A percentile compares a stretch with the other conserved stretches of the same genome.
Conservation (phyloP, 192 early-diverging fungal species). For the Backusella tarrabulga region DNA sequence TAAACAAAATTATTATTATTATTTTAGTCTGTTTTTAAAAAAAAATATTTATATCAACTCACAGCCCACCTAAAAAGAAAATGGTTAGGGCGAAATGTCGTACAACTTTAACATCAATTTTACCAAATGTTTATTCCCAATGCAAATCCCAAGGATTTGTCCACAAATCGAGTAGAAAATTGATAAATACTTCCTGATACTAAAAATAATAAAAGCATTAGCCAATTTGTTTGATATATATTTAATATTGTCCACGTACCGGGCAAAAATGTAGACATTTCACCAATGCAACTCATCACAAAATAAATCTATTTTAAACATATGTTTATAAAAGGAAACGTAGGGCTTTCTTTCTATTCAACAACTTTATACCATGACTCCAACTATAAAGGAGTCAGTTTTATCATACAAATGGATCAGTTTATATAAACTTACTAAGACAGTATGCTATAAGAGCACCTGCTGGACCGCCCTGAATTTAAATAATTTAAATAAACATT, state of each 20-base stretch:
- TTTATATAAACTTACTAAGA: too few relatives aligned
- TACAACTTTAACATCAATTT: neutral
- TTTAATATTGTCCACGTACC: neutral
- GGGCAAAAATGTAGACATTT: constrained; percentile 82
- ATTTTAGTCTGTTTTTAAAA: too few relatives aligned
- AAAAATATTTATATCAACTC: neutral
- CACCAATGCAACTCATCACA: constrained; percentile 78
- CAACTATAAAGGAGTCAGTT: too few relatives aligned
- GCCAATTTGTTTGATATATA: neutral
- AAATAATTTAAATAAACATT: too few relatives aligned
- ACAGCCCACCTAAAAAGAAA: constrained; percentile 11
- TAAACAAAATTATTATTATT: too few relatives aligned
- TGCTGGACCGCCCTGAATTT: too few relatives aligned
- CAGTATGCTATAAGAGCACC: too few relatives aligned
- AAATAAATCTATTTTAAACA: constrained; percentile 52
- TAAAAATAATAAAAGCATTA: too few relatives aligned
- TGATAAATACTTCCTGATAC: constrained; percentile 74
- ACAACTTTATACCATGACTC: too few relatives aligned
- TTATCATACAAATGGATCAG: too few relatives aligned
- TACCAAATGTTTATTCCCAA: constrained; percentile 70
- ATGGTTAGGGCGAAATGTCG: neutral
- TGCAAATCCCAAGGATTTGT: constrained; percentile 69
- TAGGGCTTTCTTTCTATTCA: too few relatives aligned
- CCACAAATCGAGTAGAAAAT: constrained; percentile 71
- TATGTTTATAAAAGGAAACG: too few relatives aligned